Evolutionary conservation across 2,329 filamentous ascomycete genomes (phyloP).

Genomic region (Epicoccum sorghinum): DNA sequence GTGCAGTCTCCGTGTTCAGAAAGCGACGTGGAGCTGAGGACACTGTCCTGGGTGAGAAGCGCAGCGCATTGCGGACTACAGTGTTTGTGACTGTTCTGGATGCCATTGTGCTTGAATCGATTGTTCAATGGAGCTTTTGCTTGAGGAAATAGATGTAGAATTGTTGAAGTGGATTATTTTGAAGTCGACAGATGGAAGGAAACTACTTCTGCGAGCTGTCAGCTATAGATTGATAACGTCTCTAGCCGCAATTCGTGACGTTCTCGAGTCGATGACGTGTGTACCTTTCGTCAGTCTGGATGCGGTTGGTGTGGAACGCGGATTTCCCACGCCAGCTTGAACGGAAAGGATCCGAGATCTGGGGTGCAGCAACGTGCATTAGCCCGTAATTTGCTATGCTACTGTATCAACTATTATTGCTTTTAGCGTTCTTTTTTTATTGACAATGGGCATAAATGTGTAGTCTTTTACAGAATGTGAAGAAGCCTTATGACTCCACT

Average conservation of each 20-base stretch:
- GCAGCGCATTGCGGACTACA: conserved; percentile 17
- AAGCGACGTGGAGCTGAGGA: conserved; percentile 30
- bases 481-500: no score
- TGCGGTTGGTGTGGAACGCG: conserved; percentile 9
- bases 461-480: no score
- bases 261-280: conserved; percentile 16
- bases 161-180: no score
- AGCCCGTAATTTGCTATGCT: no score
- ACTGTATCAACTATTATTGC: no score
- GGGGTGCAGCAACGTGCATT: background rate
- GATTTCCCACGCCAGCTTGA: conserved; percentile 8
- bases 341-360: conserved; percentile 1
- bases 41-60: conserved; percentile 8
- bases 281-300: conserved; percentile 6
- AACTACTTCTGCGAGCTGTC: no score
- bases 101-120: conserved; percentile 18
- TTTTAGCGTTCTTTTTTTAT: no score
- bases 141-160: background rate
- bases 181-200: no score
- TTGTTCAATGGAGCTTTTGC: background rate
- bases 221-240: no score
- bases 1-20: conserved; percentile 50
- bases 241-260: conserved; percentile 7
- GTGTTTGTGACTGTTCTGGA: conserved; percentile 20
- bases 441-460: no score